These are phyloP conservation scores for Lecanicillium sp. DNA, from an alignment of 2,329 filamentous ascomycete species.

Conservation along the genomic window DNA sequence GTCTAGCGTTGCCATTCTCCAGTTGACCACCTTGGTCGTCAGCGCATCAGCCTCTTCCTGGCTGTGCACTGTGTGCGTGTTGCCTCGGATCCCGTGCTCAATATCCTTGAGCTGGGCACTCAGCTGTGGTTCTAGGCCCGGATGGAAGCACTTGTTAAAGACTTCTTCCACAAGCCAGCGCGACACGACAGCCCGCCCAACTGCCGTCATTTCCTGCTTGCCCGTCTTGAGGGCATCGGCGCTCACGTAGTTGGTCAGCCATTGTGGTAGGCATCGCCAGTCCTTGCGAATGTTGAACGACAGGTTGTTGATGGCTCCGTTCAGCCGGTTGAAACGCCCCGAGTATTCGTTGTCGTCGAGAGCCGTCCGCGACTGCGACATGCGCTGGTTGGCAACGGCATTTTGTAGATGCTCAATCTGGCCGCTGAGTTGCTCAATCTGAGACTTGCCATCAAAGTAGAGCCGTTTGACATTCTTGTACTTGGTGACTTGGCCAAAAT, in stretches of 20 bases:
- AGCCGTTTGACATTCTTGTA: constrained; percentile 98
- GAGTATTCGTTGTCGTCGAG: constrained; percentile 93
- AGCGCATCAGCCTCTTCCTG: constrained; percentile 86
- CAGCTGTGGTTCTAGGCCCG: constrained; percentile 67
- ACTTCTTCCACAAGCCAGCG: constrained; percentile 87
- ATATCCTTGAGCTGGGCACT: constrained; percentile 76
- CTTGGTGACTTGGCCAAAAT: constrained; percentile 57
- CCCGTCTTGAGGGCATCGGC: constrained; percentile 77
- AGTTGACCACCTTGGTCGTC: constrained; percentile 79
- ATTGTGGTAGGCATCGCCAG: constrained; percentile 74
- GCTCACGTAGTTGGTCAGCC: constrained; percentile 75
- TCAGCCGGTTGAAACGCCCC: constrained; percentile 80
- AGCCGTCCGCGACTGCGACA: constrained; percentile 88
- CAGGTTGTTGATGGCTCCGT: constrained; percentile 89
- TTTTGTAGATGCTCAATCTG: constrained; percentile 95
- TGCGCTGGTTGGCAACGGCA: constrained; percentile 89
- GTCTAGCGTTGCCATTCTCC: constrained; percentile 89
- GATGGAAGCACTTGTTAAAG: constrained; percentile 89
- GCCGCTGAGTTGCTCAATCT: constrained; percentile 78
- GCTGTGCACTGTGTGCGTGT: constrained; percentile 63
- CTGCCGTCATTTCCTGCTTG: constrained; percentile 96
- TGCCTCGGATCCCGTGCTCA: constrained; percentile 77
- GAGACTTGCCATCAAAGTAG: constrained; percentile 90
- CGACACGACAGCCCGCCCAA: constrained; percentile 81
- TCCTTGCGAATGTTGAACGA: constrained; percentile 95